Base-by-base conservation (phyloP, 805 yeast genomes). In the Teunomyces lycoperdinae region DNA sequence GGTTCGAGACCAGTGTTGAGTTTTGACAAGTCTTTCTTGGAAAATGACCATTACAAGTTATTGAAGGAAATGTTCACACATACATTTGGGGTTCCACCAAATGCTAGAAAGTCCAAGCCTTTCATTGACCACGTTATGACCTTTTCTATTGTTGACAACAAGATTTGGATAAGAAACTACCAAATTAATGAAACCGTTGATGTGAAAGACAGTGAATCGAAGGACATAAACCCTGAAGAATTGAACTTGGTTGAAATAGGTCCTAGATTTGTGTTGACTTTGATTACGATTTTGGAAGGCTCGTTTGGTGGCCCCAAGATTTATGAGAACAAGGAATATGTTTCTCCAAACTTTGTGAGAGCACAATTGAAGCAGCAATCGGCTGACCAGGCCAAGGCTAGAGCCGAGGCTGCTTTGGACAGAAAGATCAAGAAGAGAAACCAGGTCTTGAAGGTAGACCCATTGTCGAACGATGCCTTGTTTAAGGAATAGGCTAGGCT, bases 281-380 rank as follows among this genome's bases (percentile, higher is more conserved):
- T 86, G 53, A 91, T 94, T 57, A 84, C 95, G 50, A 83, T 94
- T 45, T 77, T 92, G 54, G 98, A 94, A 73, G 99, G 99, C 43
- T 89, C 97, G 1, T 94, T 94, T 60, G 92, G 97, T 48, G 99
- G 99, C 16, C 97, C 98, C 54, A 89, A 91, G 78, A 90, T 94
- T 55, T 94, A 89, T 70, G 98, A 94, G 63, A 94, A 94, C 75
- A 91, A 89, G 75, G 94, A 92, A 70, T 94, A 88, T 68, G 96
- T 94, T 42, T 88, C 96, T 50, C 99, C 99, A 55, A 94, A 94
- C 76, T 83, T 87, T 50, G 92, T 86, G 34, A 87, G 99, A 75
- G 89, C 99, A 9, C 97, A 91, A 74, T 52, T 78, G 54, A 87
- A 82, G 66, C 87, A 84, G 58, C 80, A 86, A 63, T 83, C 86